phyloP scores from a whole-genome alignment of 305 asterid genomes.

The Caryopteris hybrid region DNA sequence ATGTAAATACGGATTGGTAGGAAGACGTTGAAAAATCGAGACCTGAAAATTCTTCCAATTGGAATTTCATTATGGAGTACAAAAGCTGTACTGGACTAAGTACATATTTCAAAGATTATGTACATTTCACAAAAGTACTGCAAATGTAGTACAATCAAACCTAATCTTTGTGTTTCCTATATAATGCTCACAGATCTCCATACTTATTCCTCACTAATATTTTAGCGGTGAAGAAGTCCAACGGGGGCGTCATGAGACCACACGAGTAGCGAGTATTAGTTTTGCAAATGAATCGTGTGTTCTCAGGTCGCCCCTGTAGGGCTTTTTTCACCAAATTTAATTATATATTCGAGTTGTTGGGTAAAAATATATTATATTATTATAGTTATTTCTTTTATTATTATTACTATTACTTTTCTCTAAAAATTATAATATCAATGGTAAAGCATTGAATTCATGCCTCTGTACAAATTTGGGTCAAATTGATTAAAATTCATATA shows the following conservation, averaged over 20 bases:
- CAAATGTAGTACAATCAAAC: conserved; percentile 19
- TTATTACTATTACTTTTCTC: no score
- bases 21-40: no score
- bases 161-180: neutral
- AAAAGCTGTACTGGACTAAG: conserved; percentile 15
- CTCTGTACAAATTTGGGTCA: no score
- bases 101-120: neutral
- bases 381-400: no score
- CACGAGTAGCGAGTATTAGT: neutral
- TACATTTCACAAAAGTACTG: conserved; percentile 20
- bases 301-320: conserved; percentile 33
- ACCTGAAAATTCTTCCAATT: neutral
- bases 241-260: conserved; percentile 29
- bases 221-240: conserved; percentile 11
- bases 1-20: no score
- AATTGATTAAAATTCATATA: no score
- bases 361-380: no score
- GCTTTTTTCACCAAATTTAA: neutral
- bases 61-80: conserved; percentile 8
- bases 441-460: no score
- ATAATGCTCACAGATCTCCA: neutral
- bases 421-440: no score
- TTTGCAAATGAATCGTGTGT: neutral
- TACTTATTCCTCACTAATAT: neutral
- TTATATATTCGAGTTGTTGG: no score